phyloP scores from a whole-genome alignment of 164 flowering plant genomes.

The Paratinospora sagittata region DNA sequence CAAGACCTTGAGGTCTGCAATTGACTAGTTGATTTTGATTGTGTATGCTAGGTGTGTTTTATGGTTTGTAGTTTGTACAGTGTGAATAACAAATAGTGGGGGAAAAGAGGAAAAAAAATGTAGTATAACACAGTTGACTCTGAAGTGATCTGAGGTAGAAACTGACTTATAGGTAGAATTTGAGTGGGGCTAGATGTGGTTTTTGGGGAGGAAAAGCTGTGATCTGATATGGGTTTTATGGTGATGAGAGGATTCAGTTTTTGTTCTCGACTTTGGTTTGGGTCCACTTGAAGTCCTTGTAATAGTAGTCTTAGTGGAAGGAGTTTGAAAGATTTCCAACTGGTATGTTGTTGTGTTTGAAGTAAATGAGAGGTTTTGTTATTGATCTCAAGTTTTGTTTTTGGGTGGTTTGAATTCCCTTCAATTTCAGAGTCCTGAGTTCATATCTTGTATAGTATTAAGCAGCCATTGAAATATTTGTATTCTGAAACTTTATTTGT shows the following conservation, averaged over 20 bases:
- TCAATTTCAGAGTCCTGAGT: not conserved
- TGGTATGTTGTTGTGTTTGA: not conserved
- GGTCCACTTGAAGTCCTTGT: slow-evolving; percentile 21
- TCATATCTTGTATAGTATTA: not conserved
- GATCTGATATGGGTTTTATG: slow-evolving; percentile 16
- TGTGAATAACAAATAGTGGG: slow-evolving; percentile 8
- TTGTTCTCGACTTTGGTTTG: slow-evolving; percentile 22
- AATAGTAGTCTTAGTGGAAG: not conserved
- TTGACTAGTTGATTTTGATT: slow-evolving; percentile 8
- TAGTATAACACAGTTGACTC: slow-evolving; percentile 5
- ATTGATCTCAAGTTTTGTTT: not conserved
- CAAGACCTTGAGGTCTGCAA: slow-evolving; percentile 31
- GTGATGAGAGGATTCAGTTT: slow-evolving; percentile 26
- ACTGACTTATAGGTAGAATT: not conserved
- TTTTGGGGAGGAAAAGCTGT: not conserved
- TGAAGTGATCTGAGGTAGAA: not conserved
- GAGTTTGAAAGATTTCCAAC: not conserved
- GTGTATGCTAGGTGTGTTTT: slow-evolving; percentile 13
- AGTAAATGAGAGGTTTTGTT: not conserved
- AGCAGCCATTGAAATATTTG: not conserved
- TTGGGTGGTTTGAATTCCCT: too few relatives aligned
- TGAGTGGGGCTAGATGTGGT: not conserved
- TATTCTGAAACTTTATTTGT: not conserved
- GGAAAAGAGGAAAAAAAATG: not conserved
- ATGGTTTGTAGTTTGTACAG: slow-evolving; percentile 27